phyloP scores from a whole-genome alignment of 2,329 filamentous ascomycete genomes.

The Neonectria ditissima region DNA sequence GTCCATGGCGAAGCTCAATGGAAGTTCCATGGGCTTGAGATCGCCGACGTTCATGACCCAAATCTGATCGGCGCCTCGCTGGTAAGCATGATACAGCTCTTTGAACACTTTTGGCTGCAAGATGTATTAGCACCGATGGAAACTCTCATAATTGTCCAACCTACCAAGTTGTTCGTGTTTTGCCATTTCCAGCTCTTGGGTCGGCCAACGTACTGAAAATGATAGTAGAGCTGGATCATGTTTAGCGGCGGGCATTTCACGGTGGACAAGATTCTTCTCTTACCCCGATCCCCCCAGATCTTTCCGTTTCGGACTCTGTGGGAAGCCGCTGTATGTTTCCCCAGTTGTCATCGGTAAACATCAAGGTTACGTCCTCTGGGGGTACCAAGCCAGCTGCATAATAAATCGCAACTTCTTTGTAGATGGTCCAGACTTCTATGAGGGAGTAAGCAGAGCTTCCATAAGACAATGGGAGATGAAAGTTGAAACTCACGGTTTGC shows the following conservation, averaged over 20 bases:
- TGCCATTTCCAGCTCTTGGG: slow-evolving; percentile 72
- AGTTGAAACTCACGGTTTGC: slow-evolving; percentile 29
- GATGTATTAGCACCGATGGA: no score
- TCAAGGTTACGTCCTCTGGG: slow-evolving; percentile 70
- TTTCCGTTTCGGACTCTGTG: slow-evolving; percentile 58
- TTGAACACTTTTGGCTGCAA: slow-evolving; percentile 47
- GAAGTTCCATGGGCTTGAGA: slow-evolving; percentile 69
- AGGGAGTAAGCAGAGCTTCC: neutral
- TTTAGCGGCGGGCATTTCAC: neutral
- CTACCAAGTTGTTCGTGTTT: slow-evolving; percentile 54
- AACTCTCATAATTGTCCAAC: neutral
- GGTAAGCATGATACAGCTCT: slow-evolving; percentile 64
- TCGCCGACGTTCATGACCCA: slow-evolving; percentile 76
- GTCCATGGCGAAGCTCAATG: slow-evolving; percentile 68
- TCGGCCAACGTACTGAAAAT: slow-evolving; percentile 72
- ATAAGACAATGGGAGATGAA: neutral
- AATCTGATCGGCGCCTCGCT: slow-evolving; percentile 67
- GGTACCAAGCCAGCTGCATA: slow-evolving; percentile 69
- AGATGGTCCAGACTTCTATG: slow-evolving; percentile 71
- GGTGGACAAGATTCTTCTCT: slow-evolving; percentile 30
- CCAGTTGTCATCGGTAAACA: slow-evolving; percentile 74
- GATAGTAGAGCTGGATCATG: slow-evolving; percentile 57
- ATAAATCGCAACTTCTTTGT: slow-evolving; percentile 74
- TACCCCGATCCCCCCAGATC: slow-evolving; percentile 69
- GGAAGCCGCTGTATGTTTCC: slow-evolving; percentile 70